Evolutionary conservation across 495 filamentous ascomycete genomes (phyloP), one percentile per base, ranked within the genome.

Genomic region (Aspergillus haitiensis): DNA sequence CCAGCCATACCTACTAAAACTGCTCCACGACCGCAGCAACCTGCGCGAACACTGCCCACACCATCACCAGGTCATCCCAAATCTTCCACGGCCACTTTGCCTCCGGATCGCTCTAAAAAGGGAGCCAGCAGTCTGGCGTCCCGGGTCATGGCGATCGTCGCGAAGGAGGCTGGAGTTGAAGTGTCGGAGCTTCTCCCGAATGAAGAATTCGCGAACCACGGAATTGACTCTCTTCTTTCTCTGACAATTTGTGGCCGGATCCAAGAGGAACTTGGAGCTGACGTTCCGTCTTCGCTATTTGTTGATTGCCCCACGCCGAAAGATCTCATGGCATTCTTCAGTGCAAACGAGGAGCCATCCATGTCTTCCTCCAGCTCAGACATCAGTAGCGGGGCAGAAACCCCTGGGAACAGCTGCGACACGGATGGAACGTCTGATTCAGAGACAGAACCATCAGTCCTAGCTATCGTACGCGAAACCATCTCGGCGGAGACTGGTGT

Each of bases 141-240:
- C n/a, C 65, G 66, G 6, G 81, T 84, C 35, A 78, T 89, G 66
- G 71, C 76, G 5, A 82, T 90, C 35, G 74, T 90, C 40, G 83
- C 87, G 12, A 78, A 81, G 61, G 88, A 91, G 66, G 79, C 84
- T 39, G 87, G 87, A 52, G 77, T 89, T 52, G 76, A 75, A 44
- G 65, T 80, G 11, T 76, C 79, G 27, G 88, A 91, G 59, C 75
- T 92, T 58, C 77, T 78, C 10, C 72, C 75, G 33, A 67, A 71
- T n/a, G 69, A 71, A 34, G 68, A 71, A 45, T 81, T 83, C 53
- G 72, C 76, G 2, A 73, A 81, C 59, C 70, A 79, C 34, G 81
- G 81, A 12, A 73, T 83, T 45, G 81, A 83, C 62, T 83, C 81
- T 1, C 64, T 83, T 6, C 71, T 81, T 33, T 79, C 80, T 0